These are phyloP conservation scores for Talaromyces sp. DNA, from an alignment of 2,329 filamentous ascomycete genomes.

Conservation along the genomic window DNA sequence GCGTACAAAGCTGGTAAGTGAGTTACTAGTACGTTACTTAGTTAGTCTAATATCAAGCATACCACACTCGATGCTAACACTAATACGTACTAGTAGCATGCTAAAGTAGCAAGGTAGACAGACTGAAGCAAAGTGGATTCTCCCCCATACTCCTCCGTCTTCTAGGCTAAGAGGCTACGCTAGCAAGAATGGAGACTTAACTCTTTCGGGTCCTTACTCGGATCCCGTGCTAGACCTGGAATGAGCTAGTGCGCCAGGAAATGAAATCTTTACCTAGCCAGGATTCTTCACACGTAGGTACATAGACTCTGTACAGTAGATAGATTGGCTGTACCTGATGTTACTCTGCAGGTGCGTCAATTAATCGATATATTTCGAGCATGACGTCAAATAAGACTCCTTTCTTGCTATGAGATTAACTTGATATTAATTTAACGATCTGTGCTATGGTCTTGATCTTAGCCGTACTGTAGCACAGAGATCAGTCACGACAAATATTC, in stretches of 20 bases:
- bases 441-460: background rate
- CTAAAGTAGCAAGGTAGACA: background rate
- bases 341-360: background rate
- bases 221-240: background rate
- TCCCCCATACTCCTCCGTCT: background rate
- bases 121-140: background rate
- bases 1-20: background rate
- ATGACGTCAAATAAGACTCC: background rate
- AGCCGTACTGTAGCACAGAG: background rate
- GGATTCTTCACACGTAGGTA: background rate
- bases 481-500: background rate
- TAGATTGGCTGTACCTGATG: background rate
- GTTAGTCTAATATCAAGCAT: too few species aligned
- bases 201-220: slow-evolving; percentile 5
- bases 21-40: background rate
- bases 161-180: background rate
- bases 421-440: background rate
- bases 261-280: background rate
- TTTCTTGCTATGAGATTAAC: background rate
- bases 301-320: background rate
- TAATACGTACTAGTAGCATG: background rate
- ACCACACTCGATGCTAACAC: too few species aligned
- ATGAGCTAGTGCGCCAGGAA: background rate
- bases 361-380: background rate
- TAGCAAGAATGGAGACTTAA: background rate